These are phyloP conservation scores for Phyllosticta capitalensis DNA, from an alignment of 2,329 filamentous ascomycete genomes.

Conservation along the genomic window DNA sequence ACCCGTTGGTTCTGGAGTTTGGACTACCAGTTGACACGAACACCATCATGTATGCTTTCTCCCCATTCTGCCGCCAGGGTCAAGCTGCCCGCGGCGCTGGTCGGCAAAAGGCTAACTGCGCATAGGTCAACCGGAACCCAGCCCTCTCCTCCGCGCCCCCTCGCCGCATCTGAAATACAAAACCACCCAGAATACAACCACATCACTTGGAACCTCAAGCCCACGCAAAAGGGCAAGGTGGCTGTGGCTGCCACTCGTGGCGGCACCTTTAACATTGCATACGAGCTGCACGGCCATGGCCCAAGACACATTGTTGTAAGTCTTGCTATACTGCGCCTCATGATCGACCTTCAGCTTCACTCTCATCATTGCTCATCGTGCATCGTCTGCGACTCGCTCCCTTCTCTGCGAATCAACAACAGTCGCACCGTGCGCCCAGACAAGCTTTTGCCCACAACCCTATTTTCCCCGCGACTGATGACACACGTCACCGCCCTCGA, in stretches of 20 bases:
- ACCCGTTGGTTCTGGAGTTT: neutral
- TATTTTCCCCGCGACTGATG: conserved; percentile 3
- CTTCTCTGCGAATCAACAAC: conserved; percentile 1
- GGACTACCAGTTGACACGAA: neutral
- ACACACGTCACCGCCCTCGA: neutral
- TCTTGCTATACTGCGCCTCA: conserved; percentile 15
- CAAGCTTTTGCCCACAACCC: conserved; percentile 7
- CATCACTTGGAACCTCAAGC: conserved; percentile 59
- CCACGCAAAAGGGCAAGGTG: conserved; percentile 51
- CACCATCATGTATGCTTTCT: conserved; percentile 4
- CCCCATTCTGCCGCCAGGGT: neutral
- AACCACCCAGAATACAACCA: conserved; percentile 58
- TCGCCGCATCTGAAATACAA: conserved; percentile 49
- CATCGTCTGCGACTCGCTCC: conserved; percentile 11
- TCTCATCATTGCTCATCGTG: conserved; percentile 9
- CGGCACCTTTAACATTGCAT: conserved; percentile 66
- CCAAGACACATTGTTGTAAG: conserved; percentile 63
- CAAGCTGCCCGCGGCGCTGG: neutral
- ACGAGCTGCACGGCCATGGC: conserved; percentile 71
- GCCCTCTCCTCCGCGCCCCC: conserved; percentile 18
- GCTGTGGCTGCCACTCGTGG: conserved; percentile 61
- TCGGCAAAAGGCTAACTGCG: neutral
- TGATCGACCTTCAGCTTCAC: neutral
- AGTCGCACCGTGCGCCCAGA: neutral
- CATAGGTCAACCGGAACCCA: neutral